A percentile compares a stretch with the other conserved stretches of the same genome.
Conservation (phyloP, 2,329 filamentous ascomycete genomes). For the Aspergillus phoenicis region DNA sequence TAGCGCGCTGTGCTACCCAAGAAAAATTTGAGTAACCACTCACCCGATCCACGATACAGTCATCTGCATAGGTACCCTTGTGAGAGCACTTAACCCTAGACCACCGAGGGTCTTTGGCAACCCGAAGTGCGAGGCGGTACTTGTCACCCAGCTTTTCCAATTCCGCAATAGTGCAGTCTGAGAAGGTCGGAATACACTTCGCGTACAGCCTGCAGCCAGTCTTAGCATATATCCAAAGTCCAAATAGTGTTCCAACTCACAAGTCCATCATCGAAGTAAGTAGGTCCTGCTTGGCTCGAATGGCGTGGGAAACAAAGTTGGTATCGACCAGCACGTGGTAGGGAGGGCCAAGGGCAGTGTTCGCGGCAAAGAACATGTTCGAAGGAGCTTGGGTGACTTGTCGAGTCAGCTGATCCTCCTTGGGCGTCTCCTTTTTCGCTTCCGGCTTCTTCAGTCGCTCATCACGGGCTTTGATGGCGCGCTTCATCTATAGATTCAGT, state of each 20-base stretch:
- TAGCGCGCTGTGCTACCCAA: background rate
- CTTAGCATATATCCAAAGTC: constrained; percentile 8
- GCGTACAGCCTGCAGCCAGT: constrained; percentile 67
- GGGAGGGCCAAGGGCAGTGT: constrained; percentile 80
- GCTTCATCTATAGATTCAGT: constrained; percentile 23
- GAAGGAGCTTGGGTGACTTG: constrained; percentile 61
- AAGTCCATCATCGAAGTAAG: constrained; percentile 88
- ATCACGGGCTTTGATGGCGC: constrained; percentile 24
- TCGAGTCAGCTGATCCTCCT: constrained; percentile 21
- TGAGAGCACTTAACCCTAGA: constrained; percentile 85
- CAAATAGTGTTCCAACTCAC: constrained; percentile 12
- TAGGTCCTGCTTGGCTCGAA: constrained; percentile 86
- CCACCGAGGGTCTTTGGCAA: constrained; percentile 88
- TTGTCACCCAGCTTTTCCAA: constrained; percentile 86
- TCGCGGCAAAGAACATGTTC: constrained; percentile 85
- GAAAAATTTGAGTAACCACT: constrained; percentile 1
- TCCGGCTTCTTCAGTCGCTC: constrained; percentile 24
- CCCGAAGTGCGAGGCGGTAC: constrained; percentile 81
- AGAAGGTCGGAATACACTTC: constrained; percentile 86
- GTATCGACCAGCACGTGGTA: constrained; percentile 82
- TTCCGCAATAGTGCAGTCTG: constrained; percentile 79
- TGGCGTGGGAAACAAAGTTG: constrained; percentile 88
- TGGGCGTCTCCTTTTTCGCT: constrained; percentile 19
- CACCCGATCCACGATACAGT: constrained; percentile 75
- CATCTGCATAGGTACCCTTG: constrained; percentile 84